phyloP scores from a whole-genome alignment of 1,284 basidiomycete species.

The Cutaneotrichosporon spelunceum region DNA sequence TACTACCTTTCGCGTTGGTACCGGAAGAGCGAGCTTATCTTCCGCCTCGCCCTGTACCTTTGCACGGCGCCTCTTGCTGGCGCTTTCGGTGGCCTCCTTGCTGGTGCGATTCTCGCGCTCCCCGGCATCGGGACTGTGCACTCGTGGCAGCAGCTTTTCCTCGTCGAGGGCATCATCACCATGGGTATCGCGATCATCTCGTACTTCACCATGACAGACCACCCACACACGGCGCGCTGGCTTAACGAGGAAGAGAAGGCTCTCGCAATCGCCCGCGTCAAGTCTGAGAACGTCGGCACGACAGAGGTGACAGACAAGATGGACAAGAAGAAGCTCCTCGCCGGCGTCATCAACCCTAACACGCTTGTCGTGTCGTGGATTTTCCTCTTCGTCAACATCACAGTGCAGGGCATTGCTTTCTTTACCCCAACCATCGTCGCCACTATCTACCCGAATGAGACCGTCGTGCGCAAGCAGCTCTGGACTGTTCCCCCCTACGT shows the following conservation, averaged over 20 bases:
- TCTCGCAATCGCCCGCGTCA: slow-evolving; percentile 30
- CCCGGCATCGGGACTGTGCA: slow-evolving; percentile 25
- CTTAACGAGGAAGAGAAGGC: slow-evolving; percentile 30
- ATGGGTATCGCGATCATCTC: slow-evolving; percentile 29
- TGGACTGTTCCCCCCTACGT: slow-evolving; percentile 47
- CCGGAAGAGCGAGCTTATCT: slow-evolving; percentile 22
- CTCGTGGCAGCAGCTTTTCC: slow-evolving; percentile 29
- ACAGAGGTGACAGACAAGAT: slow-evolving; percentile 21
- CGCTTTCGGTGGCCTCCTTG: slow-evolving; percentile 28
- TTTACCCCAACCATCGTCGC: slow-evolving; percentile 35
- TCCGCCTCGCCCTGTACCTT: slow-evolving; percentile 22
- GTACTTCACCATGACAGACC: slow-evolving; percentile 31
- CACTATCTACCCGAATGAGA: slow-evolving; percentile 31
- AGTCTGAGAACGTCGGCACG: slow-evolving; percentile 31
- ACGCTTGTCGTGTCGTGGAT: slow-evolving; percentile 37
- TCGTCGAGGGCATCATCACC: slow-evolving; percentile 41
- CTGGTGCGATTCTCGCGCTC: slow-evolving; percentile 23
- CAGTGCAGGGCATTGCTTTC: slow-evolving; percentile 32
- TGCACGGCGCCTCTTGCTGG: slow-evolving; percentile 17
- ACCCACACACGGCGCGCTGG: slow-evolving; percentile 29
- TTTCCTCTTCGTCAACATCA: slow-evolving; percentile 50
- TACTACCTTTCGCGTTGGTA: slow-evolving; percentile 33
- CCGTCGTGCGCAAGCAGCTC: slow-evolving; percentile 38
- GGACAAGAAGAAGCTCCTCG: slow-evolving; percentile 11
- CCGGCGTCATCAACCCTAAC: slow-evolving; percentile 28